Evolutionary conservation across 2,329 filamentous ascomycete species (phyloP), one percentile per base, ranked within the genome.

Genomic region (Colletotrichum sidae): DNA sequence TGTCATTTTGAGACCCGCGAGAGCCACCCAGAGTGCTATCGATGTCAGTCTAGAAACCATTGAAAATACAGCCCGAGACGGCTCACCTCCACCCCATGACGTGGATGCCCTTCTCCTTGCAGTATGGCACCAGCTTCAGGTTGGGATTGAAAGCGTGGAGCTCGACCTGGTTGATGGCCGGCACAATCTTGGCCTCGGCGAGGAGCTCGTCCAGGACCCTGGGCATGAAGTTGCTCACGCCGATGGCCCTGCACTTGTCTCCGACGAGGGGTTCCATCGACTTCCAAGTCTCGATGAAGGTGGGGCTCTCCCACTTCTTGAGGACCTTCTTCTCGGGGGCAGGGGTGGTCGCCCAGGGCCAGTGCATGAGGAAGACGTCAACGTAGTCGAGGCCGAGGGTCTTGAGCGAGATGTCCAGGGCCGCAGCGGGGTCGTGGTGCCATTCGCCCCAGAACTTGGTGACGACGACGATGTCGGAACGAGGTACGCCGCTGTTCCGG

Each of bases 381-480:
- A 77, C 44, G 57, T 77, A 77, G 45, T 75, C 76, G 4, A 76
- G 57, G 6, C 68, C 70, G 5, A 75, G 68, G 37, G 68, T 64
- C 2, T 69, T 55, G 1, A 78, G 74, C 0, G 75, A 76, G 10
- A 58, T 65, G n/a, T 72, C 55, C 10, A 78, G 69, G 2, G 72
- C 74, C 11, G 68, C 68, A 12, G 63, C 69, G 1, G 74, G 73
- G 15, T 71, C 67, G 41, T 77, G 73, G 35, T 67, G 64, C 50
- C 72, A 74, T 70, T 89, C 13, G 53, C 71, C 71, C 62, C 70
- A 70, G 55, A 79, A 69, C 65, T 78, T 79, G 47, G 73, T 77
- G 50, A 78, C 74, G 33, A 77, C 79, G 79, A 86, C 87, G 74
- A 88, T 83, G 68, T 88, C 73, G n/a, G 68, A 69, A 8, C 77